Conservation (phyloP, 2,329 filamentous ascomycete genomes). For the Diaporthe vexans region DNA sequence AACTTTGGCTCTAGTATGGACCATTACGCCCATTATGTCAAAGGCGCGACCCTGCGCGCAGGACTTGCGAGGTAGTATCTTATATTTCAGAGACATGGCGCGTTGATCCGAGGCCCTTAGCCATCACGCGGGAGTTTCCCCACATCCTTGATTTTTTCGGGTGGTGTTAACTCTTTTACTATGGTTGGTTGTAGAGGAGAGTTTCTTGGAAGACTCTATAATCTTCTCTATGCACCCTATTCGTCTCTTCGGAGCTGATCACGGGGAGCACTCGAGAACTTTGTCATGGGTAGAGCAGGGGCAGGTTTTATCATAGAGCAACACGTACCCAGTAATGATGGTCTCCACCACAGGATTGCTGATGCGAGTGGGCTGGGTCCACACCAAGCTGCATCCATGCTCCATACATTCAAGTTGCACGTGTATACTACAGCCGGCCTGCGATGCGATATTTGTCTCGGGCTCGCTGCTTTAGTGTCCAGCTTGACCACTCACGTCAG, state of each 20-base stretch:
- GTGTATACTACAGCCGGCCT: no score
- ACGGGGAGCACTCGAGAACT: no score
- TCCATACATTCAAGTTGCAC: background rate
- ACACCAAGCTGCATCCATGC: background rate
- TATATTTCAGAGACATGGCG: background rate
- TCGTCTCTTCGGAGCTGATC: no score
- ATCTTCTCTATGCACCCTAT: background rate
- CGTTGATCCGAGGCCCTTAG: background rate
- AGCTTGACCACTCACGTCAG: background rate
- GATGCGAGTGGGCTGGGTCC: background rate
- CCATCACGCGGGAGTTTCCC: background rate
- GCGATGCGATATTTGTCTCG: background rate
- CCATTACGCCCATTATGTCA: no score
- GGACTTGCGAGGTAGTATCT: background rate
- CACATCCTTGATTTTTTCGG: no score
- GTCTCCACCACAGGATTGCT: background rate
- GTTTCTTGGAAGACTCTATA: no score
- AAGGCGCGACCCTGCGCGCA: background rate
- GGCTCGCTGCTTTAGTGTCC: no score
- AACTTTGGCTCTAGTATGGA: background rate
- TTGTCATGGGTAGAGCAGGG: no score
- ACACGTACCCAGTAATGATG: background rate
- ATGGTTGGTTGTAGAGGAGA: no score
- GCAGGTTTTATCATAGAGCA: background rate
- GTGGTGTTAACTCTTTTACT: no score